Conservation (phyloP, 345 rosid genomes). For the Salix suchowensis region DNA sequence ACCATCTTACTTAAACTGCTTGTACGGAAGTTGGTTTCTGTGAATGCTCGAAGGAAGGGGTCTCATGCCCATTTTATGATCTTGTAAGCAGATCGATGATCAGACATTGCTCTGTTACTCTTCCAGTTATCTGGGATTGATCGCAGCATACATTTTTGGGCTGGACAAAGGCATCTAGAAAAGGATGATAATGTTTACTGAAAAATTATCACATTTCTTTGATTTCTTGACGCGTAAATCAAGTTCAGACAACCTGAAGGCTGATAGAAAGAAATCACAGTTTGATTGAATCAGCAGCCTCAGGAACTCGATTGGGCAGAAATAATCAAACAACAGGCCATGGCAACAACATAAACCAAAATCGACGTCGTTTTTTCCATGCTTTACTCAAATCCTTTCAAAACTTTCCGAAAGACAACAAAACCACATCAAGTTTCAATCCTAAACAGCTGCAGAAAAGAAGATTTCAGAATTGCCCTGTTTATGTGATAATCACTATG, state of each 20-base stretch:
- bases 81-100: neutral
- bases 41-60: neutral
- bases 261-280: neutral
- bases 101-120: neutral
- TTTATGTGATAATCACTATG: neutral
- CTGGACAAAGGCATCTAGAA: neutral
- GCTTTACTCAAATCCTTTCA: neutral
- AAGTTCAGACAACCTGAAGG: neutral
- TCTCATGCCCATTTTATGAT: neutral
- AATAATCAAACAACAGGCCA: neutral
- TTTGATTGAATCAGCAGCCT: neutral
- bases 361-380: neutral
- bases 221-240: neutral
- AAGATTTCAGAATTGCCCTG: neutral
- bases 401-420: neutral
- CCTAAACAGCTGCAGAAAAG: neutral
- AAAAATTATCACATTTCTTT: neutral
- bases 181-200: neutral
- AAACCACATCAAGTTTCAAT: neutral
- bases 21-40: neutral
- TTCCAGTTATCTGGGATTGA: neutral
- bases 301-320: neutral
- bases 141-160: neutral
- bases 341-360: neutral
- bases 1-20: neutral